Evolutionary conservation across 2,329 filamentous ascomycete species (phyloP).

Genomic region (Gnomoniopsis sp.): DNA sequence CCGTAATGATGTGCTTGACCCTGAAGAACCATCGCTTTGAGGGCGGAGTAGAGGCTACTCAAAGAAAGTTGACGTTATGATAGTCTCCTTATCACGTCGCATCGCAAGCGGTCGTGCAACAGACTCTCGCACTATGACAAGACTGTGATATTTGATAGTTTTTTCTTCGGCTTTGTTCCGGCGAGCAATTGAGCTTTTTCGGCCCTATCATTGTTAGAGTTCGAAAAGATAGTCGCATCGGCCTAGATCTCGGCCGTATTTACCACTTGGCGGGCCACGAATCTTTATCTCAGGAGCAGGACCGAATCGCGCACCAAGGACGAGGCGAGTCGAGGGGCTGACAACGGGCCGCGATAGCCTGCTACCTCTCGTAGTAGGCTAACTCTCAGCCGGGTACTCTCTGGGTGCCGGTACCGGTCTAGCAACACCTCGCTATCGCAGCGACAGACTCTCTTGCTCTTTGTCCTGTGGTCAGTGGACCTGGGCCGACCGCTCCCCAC

Average conservation of each 20-base stretch:
- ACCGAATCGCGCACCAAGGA: constrained; percentile 11
- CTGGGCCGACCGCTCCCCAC: constrained; percentile 40
- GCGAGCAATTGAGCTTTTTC: neutral
- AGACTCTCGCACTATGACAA: neutral
- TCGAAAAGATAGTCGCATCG: constrained; percentile 13
- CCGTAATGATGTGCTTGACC: neutral
- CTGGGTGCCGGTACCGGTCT: constrained; percentile 6
- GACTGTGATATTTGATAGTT: neutral
- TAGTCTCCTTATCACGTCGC: too few species aligned
- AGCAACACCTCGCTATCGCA: constrained; percentile 19
- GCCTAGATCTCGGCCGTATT: constrained; percentile 20
- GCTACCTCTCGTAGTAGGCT: too few species aligned
- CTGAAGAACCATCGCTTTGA: too few species aligned
- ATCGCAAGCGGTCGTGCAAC: neutral
- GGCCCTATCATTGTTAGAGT: neutral
- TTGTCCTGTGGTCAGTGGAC: constrained; percentile 20
- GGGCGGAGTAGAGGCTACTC: too few species aligned
- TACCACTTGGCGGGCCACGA: constrained; percentile 11
- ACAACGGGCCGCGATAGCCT: constrained; percentile 8
- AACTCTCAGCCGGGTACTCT: neutral
- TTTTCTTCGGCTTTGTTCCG: neutral
- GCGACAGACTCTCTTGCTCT: constrained; percentile 26
- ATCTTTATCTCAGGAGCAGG: constrained; percentile 13
- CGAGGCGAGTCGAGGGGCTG: neutral
- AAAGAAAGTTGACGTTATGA: too few species aligned